Conservation (phyloP, 805 yeast species). For the Sugiyamaella boreocaroliniensis region DNA sequence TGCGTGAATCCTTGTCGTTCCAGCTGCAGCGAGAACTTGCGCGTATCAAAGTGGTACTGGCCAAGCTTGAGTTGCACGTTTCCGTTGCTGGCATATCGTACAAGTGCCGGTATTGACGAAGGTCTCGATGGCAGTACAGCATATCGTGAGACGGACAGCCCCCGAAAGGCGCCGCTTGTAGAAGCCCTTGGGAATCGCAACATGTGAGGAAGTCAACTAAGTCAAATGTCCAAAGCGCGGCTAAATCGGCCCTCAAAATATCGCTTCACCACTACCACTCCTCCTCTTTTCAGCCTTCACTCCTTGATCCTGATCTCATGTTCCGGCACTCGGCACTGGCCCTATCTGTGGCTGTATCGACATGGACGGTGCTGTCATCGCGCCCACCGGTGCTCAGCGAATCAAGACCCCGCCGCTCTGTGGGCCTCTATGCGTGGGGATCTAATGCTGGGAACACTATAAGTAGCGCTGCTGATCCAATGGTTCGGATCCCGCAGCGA, state of each 20-base stretch:
- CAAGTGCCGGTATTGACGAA: neutral
- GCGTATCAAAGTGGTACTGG: constrained; percentile 59
- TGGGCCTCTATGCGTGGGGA: constrained; percentile 62
- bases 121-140: neutral
- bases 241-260: too few species aligned
- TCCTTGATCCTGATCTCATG: neutral
- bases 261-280: too few species aligned
- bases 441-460: constrained; percentile 34
- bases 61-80: constrained; percentile 12
- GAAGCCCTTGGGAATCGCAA: too few species aligned
- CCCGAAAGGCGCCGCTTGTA: neutral
- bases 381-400: constrained; percentile 10
- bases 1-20: constrained; percentile 64
- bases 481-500: constrained; percentile 50
- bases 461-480: constrained; percentile 21
- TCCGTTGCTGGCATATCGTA: neutral
- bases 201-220: too few species aligned
- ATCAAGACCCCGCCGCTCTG: constrained; percentile 10
- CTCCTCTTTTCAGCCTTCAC: too few species aligned
- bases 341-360: neutral
- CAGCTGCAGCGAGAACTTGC: constrained; percentile 59
- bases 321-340: neutral
- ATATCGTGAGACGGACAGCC: neutral
- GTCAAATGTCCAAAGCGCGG: too few species aligned
- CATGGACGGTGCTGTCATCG: neutral